These are phyloP conservation scores for Xylaria longipes DNA, from an alignment of 495 filamentous ascomycete genomes.

Conservation along the genomic window DNA sequence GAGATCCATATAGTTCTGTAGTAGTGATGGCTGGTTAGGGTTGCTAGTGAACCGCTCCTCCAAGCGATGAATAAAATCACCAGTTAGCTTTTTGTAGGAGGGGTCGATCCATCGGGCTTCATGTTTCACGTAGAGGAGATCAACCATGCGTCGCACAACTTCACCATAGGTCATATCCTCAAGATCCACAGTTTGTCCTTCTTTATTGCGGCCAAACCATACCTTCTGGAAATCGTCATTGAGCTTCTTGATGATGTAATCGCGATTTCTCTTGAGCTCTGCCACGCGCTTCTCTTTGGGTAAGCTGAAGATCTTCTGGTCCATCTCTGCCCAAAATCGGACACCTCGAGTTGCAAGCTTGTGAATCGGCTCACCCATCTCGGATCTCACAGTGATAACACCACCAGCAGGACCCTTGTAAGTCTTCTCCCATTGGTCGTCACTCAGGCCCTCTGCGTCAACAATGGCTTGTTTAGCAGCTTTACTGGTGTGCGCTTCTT, in stretches of 20 bases:
- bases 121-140: conserved; percentile 94
- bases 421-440: conserved; percentile 93
- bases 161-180: conserved; percentile 98
- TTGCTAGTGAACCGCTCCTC: conserved; percentile 86
- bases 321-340: conserved; percentile 96
- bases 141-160: conserved; percentile 91
- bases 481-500: conserved; percentile 91
- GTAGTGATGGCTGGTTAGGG: conserved; percentile 71
- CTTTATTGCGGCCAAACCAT: conserved; percentile 93
- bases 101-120: conserved; percentile 93
- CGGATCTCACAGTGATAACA: conserved; percentile 94
- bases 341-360: conserved; percentile 96
- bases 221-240: conserved; percentile 99
- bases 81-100: conserved; percentile 80
- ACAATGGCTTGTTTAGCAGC: conserved; percentile 95
- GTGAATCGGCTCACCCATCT: conserved; percentile 99
- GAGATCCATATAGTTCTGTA: conserved; percentile 89
- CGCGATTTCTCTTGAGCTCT: conserved; percentile 88
- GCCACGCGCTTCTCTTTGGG: conserved; percentile 93
- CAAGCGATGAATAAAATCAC: conserved; percentile 92
- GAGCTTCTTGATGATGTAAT: conserved; percentile 96
- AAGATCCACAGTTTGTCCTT: conserved; percentile 84
- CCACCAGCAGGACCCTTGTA: conserved; percentile 92
- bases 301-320: conserved; percentile 94
- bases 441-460: conserved; percentile 86